Evolutionary conservation across 805 yeast genomes (phyloP).

Genomic region (Starmerella powellii): DNA sequence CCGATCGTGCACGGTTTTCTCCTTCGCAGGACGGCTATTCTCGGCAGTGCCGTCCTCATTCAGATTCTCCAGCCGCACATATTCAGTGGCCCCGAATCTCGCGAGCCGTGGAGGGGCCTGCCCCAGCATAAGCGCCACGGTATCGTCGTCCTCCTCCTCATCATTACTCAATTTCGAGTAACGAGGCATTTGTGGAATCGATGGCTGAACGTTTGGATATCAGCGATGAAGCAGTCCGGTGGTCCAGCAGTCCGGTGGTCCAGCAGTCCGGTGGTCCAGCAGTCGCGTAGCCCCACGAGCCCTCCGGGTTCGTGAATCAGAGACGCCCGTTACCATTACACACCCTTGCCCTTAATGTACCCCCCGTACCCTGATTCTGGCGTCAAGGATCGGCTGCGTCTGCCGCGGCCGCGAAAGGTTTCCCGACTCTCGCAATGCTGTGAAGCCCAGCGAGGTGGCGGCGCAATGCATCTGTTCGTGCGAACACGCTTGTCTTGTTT

Average conservation of each 20-base stretch:
- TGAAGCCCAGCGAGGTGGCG: slow-evolving; percentile 4
- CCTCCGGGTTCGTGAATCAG: too few relatives aligned
- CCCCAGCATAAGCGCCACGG: slow-evolving; percentile 19
- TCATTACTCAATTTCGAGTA: slow-evolving; percentile 10
- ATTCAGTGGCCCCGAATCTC: slow-evolving; percentile 15
- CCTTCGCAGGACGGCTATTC: neutral
- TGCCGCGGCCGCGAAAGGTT: too few relatives aligned
- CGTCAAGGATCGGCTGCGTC: neutral
- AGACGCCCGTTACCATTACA: too few relatives aligned
- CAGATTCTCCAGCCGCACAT: slow-evolving; percentile 20
- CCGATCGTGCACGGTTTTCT: slow-evolving; percentile 1
- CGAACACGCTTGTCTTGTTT: neutral
- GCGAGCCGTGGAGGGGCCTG: slow-evolving; percentile 14
- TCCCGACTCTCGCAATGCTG: neutral
- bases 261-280: too few relatives aligned
- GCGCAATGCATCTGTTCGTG: slow-evolving; percentile 7
- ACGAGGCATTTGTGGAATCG: slow-evolving; percentile 3
- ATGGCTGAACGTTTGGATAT: too few relatives aligned
- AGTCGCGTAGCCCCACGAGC: too few relatives aligned
- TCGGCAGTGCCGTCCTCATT: slow-evolving; percentile 17
- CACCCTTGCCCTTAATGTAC: too few relatives aligned
- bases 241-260: too few relatives aligned
- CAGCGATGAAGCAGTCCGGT: too few relatives aligned
- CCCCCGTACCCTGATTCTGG: too few relatives aligned
- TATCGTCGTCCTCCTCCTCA: slow-evolving; percentile 19